Evolutionary conservation across 31 red algal genomes (phyloP).

Genomic region (Odonthalia washingtoniensis): DNA sequence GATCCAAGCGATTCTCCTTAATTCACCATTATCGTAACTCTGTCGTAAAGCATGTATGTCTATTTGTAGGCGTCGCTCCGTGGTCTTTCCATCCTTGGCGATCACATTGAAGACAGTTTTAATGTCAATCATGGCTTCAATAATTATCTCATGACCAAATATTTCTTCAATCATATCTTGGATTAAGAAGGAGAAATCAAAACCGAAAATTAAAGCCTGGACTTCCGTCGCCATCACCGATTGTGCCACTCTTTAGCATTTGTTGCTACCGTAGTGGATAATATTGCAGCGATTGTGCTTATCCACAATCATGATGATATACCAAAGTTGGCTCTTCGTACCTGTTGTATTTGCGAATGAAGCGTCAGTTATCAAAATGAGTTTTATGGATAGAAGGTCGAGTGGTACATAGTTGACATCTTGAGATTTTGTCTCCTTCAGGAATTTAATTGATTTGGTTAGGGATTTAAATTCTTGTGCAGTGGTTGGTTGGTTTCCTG

Average conservation of each 20-base stretch:
- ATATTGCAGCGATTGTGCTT: constrained; percentile 11
- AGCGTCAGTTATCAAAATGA: constrained; percentile 27
- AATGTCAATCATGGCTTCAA: constrained; percentile 29
- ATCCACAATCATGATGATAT: constrained; percentile 33
- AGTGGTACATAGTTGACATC: constrained; percentile 28
- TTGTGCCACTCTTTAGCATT: constrained; percentile 16
- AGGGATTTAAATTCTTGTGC: not conserved
- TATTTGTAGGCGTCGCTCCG: too few relatives aligned
- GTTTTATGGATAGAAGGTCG: not conserved
- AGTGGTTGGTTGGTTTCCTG: not conserved
- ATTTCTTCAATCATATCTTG: constrained; percentile 12
- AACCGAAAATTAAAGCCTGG: constrained; percentile 22
- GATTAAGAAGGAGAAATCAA: constrained; percentile 30
- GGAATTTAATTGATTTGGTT: constrained; percentile 6
- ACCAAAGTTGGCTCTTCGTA: constrained; percentile 40
- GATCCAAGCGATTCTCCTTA: too few relatives aligned
- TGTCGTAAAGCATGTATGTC: too few relatives aligned
- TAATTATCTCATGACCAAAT: not conserved
- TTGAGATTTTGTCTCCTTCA: not conserved
- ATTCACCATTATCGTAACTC: too few relatives aligned
- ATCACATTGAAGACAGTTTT: too few relatives aligned
- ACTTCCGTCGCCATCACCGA: constrained; percentile 43
- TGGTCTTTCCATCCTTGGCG: too few relatives aligned
- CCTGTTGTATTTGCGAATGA: constrained; percentile 35
- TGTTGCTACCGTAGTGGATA: constrained; percentile 35